Evolutionary conservation across 1,284 basidiomycete species (phyloP), one percentile per base, ranked within the genome.

Genomic region (Cystobasidium pallidum): DNA sequence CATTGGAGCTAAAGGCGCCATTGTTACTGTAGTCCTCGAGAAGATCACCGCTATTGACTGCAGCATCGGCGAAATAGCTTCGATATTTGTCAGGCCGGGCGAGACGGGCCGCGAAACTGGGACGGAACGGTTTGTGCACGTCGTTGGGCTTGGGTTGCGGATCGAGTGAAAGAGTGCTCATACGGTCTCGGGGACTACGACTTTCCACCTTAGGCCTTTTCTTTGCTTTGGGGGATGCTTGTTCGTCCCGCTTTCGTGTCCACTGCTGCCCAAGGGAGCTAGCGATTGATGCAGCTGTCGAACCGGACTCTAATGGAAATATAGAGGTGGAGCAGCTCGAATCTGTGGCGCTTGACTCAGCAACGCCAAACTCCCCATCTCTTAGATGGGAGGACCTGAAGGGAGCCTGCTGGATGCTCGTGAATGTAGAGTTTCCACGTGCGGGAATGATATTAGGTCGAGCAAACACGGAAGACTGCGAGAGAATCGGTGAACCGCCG

Each of bases 11-110:
- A 6, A 28, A 24, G 49, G n/a, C 49, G 15, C 15, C 8, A 24
- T 26, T 28, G 21, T 24, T 6, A 6, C 49, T 24, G 26, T 51
- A 24, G 21, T 15, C 24, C 3, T n/a, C 54, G 7, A 7, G 7
- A 39, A 39, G 13, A 39, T 39, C 36, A 39, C 8, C 32, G 19
- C 19, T 57, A 32, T 57, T 57, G 10, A 57, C 54, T 57, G 7
- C 10, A 11, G 54, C 54, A 57, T 57, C 32, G 13, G 54, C 28
- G 21, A 57, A 57, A n/a, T 57, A 57, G 30, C 54, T 57, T n/a
- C 26, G 54, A 36, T 57, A 36, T 19, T 57, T 57, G 36, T 57
- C 54, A 6, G 54, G 28, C 3, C 10, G 54, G 36, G 10, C 30
- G 13, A 4, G 54, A 7, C 7, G 21, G 10, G 24, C 49, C 49